Conservation (phyloP, 2,329 filamentous ascomycete genomes). For the Pseudocercospora musae region DNA sequence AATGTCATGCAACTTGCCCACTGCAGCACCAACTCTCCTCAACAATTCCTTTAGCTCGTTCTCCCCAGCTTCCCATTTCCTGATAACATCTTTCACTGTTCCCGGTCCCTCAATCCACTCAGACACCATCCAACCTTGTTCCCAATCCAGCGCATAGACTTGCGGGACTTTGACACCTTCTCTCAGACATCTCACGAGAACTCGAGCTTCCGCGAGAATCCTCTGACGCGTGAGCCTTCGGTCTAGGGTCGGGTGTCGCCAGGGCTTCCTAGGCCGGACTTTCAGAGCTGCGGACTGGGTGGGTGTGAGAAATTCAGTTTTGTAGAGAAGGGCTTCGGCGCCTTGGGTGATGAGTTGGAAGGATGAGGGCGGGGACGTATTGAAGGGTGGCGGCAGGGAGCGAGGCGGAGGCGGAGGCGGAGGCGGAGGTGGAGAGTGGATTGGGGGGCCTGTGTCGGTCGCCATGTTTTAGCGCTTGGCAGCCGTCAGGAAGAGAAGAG, state of each 20-base stretch:
- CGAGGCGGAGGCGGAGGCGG: not conserved
- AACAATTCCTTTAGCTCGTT: conserved; percentile 30
- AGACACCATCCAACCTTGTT: conserved; percentile 69
- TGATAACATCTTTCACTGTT: conserved; percentile 66
- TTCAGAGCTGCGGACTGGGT: conserved; percentile 75
- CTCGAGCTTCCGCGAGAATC: conserved; percentile 82
- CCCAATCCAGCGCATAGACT: conserved; percentile 67
- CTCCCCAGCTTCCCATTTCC: conserved; percentile 28
- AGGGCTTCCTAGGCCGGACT: conserved; percentile 85
- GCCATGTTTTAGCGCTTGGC: conserved; percentile 1
- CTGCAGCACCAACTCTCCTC: conserved; percentile 35
- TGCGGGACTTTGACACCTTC: conserved; percentile 81
- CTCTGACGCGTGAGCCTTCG: conserved; percentile 80
- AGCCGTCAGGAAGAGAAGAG: not conserved
- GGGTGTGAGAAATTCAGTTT: conserved; percentile 72
- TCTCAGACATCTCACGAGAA: conserved; percentile 71
- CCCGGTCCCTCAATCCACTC: conserved; percentile 73
- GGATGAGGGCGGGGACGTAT: conserved; percentile 52
- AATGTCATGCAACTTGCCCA: conserved; percentile 64
- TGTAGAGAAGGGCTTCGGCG: conserved; percentile 92
- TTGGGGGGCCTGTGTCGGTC: not conserved
- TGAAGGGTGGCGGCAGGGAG: conserved; percentile 63
- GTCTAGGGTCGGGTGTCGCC: conserved; percentile 87
- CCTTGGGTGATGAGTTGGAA: conserved; percentile 81
- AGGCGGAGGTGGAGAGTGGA: not conserved